These are phyloP conservation scores for Rhodamnia rubescens DNA, from an alignment of 345 rosid genomes.

Conservation along the genomic window DNA sequence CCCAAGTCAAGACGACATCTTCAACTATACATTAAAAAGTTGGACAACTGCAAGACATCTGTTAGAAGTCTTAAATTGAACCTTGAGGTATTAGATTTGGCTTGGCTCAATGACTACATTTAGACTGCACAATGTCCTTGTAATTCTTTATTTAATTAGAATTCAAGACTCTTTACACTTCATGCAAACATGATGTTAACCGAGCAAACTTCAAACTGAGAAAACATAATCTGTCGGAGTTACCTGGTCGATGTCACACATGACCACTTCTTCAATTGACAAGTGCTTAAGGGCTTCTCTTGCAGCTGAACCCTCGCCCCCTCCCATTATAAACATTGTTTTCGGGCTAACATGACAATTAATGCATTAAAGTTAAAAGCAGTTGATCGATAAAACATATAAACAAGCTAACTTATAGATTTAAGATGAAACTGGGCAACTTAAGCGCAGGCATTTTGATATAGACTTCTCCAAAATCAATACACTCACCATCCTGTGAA, in stretches of 20 bases:
- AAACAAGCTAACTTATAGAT: neutral
- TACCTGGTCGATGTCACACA: slow-evolving; percentile 97
- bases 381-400: neutral
- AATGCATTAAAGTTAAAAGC: neutral
- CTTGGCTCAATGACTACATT: neutral
- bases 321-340: slow-evolving; percentile 85
- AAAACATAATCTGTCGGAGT: neutral
- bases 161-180: neutral
- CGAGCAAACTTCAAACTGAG: neutral
- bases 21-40: neutral
- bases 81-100: neutral
- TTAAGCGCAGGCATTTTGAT: neutral
- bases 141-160: neutral
- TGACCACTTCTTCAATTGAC: slow-evolving; percentile 62
- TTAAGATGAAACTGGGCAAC: neutral
- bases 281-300: slow-evolving; percentile 79
- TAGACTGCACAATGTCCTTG: neutral
- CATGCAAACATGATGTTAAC: neutral
- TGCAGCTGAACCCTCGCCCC: slow-evolving; percentile 99
- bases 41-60: neutral
- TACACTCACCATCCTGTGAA: neutral
- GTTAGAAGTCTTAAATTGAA: neutral
- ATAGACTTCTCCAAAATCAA: neutral
- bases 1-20: rapidly evolving
- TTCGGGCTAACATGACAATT: slow-evolving; percentile 38